phyloP scores from a whole-genome alignment of 805 yeast genomes.

The Kuraishia ogatae region DNA sequence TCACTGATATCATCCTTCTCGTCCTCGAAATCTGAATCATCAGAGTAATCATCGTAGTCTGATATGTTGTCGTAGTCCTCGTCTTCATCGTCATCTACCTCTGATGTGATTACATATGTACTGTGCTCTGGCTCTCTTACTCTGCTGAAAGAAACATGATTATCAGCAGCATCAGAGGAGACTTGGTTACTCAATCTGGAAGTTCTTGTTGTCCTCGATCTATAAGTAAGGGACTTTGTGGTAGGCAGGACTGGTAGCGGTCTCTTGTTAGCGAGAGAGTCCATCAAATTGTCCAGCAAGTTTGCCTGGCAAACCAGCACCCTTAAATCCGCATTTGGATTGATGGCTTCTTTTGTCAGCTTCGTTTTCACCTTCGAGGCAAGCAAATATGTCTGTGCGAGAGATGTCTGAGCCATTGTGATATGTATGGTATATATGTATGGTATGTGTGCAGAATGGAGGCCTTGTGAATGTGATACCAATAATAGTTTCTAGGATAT shows the following conservation, averaged over 20 bases:
- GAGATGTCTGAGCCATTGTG: not conserved
- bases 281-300: constrained; percentile 58
- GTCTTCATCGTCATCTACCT: constrained; percentile 19
- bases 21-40: constrained; percentile 22
- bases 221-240: constrained; percentile 6
- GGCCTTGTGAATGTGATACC: not conserved
- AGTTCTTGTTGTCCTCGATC: constrained; percentile 12
- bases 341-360: constrained; percentile 52
- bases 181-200: constrained; percentile 8
- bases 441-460: not conserved
- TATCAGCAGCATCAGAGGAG: constrained; percentile 1
- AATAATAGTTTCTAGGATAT: not conserved
- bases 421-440: no score
- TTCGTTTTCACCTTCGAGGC: constrained; percentile 60
- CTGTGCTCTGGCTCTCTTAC: constrained; percentile 6
- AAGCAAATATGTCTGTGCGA: constrained; percentile 45
- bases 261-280: constrained; percentile 25
- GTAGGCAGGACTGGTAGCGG: constrained; percentile 20
- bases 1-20: constrained; percentile 17
- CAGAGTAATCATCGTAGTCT: constrained; percentile 9
- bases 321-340: constrained; percentile 48
- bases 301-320: constrained; percentile 63
- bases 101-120: constrained; percentile 23
- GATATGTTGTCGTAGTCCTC: constrained; percentile 17
- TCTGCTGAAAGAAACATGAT: constrained; percentile 11